These are phyloP conservation scores for Combretum micranthum DNA, from an alignment of 345 rosid species.

Conservation along the genomic window DNA sequence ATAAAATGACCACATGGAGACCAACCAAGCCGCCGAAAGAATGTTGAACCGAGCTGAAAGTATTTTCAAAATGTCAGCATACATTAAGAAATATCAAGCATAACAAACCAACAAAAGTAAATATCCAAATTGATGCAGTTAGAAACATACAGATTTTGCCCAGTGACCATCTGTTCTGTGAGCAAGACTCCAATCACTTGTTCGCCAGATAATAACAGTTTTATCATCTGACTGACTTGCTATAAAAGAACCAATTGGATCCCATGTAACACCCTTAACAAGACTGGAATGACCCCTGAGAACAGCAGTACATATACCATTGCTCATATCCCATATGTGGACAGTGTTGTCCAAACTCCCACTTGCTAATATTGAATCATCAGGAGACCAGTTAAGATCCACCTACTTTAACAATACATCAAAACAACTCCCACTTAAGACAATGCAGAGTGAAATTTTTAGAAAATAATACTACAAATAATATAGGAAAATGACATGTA, in stretches of 20 bases:
- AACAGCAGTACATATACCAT: slow-evolving; percentile 91
- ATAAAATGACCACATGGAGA: slow-evolving; percentile 99
- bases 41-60: slow-evolving; percentile 87
- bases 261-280: slow-evolving; percentile 98
- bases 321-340: slow-evolving; percentile 93
- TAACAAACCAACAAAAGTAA: slow-evolving; percentile 1
- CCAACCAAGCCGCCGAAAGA: slow-evolving; percentile 99
- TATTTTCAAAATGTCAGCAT: slow-evolving; percentile 20
- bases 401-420: slow-evolving; percentile 83
- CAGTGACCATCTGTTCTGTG: slow-evolving; percentile 97
- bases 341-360: slow-evolving; percentile 97
- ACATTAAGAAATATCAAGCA: slow-evolving; percentile 2
- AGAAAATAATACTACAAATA: no score
- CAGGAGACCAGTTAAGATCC: slow-evolving; percentile 99
- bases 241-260: slow-evolving; percentile 93
- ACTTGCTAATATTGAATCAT: slow-evolving; percentile 90
- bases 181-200: slow-evolving; percentile 97
- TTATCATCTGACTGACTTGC: slow-evolving; percentile 99
- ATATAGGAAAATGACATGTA: not conserved
- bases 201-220: slow-evolving; percentile 97
- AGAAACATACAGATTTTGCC: slow-evolving; percentile 80
- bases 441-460: not conserved
- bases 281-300: slow-evolving; percentile 96
- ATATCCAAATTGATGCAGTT: not conserved
- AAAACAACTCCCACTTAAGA: slow-evolving; percentile 29